phyloP scores from a whole-genome alignment of 2,329 filamentous ascomycete genomes.

The Curvularia sp. region DNA sequence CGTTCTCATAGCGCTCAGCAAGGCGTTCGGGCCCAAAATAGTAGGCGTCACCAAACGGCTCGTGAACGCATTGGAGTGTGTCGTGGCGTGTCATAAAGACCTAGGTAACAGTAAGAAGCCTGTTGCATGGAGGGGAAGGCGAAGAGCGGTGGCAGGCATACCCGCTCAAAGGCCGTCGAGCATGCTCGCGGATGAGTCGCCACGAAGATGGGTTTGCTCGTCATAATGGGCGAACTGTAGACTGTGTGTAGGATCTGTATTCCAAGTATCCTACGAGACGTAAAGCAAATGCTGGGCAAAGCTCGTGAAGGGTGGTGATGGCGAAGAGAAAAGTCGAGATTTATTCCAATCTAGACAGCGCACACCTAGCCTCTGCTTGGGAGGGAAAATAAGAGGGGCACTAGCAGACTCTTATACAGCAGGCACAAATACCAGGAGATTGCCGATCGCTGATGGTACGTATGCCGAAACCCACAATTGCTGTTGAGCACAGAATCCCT shows the following conservation, averaged over 20 bases:
- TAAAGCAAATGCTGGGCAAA: conserved; percentile 1
- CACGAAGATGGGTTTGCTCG: conserved; percentile 84
- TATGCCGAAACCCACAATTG: conserved; percentile 38
- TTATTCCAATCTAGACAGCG: conserved; percentile 37
- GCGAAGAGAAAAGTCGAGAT: conserved; percentile 31
- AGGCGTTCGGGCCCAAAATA: conserved; percentile 94
- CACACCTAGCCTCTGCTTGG: conserved; percentile 24
- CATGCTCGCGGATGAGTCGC: conserved; percentile 94
- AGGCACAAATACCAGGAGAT: conserved; percentile 7
- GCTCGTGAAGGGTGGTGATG: conserved; percentile 4
- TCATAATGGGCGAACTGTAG: conserved; percentile 61
- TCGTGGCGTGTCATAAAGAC: conserved; percentile 96
- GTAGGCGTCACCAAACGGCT: conserved; percentile 96
- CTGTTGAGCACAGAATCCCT: conserved; percentile 28
- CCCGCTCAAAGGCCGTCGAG: conserved; percentile 96
- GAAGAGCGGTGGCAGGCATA: conserved; percentile 53
- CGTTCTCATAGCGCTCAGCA: conserved; percentile 76
- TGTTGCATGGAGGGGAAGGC: background rate
- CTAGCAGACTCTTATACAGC: conserved; percentile 38
- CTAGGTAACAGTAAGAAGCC: conserved; percentile 28
- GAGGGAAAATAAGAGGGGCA: conserved; percentile 25
- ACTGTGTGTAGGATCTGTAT: conserved; percentile 28
- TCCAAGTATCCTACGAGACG: conserved; percentile 31
- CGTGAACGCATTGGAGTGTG: conserved; percentile 82
- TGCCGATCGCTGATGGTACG: conserved; percentile 11